phyloP scores from a whole-genome alignment of 2,329 filamentous ascomycete species.

The Neospermospora avenae region DNA sequence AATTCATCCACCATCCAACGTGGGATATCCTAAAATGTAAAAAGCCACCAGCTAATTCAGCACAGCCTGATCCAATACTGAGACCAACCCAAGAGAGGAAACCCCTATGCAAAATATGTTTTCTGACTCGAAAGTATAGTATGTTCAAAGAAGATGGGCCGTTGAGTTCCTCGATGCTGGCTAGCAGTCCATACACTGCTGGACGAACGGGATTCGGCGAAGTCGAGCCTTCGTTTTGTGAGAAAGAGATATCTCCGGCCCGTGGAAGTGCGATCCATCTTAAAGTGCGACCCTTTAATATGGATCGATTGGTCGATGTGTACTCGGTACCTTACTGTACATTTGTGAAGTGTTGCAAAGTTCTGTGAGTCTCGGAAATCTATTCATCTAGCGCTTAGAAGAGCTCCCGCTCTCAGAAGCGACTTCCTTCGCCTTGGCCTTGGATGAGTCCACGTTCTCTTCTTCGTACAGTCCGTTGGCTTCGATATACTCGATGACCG shows the following conservation, averaged over 20 bases:
- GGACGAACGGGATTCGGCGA: neutral
- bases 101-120: neutral
- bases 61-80: neutral
- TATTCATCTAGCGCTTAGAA: conserved; percentile 14
- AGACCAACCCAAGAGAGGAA: conserved; percentile 7
- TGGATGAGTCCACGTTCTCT: conserved; percentile 26
- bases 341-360: neutral
- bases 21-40: conserved; percentile 2
- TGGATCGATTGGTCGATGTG: neutral
- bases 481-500: conserved; percentile 72
- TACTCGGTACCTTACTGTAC: neutral
- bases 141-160: neutral
- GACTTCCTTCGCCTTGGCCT: conserved; percentile 20
- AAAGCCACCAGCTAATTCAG: neutral
- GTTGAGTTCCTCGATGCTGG: neutral
- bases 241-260: neutral
- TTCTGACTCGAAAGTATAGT: conserved; percentile 4
- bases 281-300: neutral
- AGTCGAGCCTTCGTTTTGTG: too few species aligned
- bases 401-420: conserved; percentile 17
- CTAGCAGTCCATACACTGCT: neutral
- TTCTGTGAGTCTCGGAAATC: neutral
- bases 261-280: too few species aligned
- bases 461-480: conserved; percentile 64
- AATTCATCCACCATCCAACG: neutral